Conservation (phyloP, 257 asterid species). For the Nicotiana otophora region DNA sequence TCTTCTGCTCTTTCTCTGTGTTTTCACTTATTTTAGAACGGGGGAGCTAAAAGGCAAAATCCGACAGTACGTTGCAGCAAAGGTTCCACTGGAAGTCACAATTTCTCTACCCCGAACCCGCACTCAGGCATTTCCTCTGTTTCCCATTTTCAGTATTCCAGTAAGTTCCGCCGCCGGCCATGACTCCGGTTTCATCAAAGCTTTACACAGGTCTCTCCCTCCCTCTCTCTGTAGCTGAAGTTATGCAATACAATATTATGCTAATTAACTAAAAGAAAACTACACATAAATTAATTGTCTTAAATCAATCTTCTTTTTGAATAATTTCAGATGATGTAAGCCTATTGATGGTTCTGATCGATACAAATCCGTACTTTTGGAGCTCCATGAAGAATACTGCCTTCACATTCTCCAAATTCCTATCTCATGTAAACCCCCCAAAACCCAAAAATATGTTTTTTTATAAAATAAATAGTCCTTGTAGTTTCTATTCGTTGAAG, state of each 20-base stretch:
- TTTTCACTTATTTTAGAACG: background rate
- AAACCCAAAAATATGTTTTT: background rate
- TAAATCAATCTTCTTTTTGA: background rate
- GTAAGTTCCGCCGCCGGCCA: background rate
- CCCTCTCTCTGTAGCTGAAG: background rate
- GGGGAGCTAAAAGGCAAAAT: background rate
- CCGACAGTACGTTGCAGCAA: background rate
- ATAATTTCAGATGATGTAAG: constrained; percentile 73
- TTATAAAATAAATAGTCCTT: background rate
- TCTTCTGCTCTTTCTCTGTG: too few relatives aligned
- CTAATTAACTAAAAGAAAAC: background rate
- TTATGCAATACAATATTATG: background rate
- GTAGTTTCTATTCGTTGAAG: background rate
- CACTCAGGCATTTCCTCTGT: background rate
- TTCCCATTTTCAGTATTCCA: background rate
- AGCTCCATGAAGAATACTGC: constrained; percentile 46
- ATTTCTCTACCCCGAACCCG: too few relatives aligned
- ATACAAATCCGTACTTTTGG: constrained; percentile 87
- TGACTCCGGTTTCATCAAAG: constrained; percentile 14
- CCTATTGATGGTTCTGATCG: constrained; percentile 69
- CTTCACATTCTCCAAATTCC: constrained; percentile 58
- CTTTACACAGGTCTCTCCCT: constrained; percentile 3
- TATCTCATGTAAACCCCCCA: constrained; percentile 51
- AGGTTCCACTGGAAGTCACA: too few relatives aligned
- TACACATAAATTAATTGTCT: background rate